phyloP scores from a whole-genome alignment of 1,284 basidiomycete genomes.

The Fomitopsis betulina region DNA sequence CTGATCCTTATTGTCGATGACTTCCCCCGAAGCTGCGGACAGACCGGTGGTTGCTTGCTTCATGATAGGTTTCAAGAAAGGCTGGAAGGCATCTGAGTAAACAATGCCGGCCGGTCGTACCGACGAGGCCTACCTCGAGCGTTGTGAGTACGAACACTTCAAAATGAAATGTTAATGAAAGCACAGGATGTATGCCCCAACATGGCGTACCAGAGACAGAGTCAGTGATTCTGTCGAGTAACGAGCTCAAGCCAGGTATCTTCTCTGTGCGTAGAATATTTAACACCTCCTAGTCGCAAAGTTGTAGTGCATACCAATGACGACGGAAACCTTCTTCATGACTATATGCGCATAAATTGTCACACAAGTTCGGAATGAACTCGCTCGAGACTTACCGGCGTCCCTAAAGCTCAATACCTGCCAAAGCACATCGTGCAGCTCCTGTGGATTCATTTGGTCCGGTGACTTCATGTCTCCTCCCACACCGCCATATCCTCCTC shows the following conservation, averaged over 20 bases:
- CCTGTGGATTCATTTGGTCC: constrained; percentile 84
- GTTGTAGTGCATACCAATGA: constrained; percentile 54
- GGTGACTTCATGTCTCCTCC: constrained; percentile 54
- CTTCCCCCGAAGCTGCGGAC: constrained; percentile 61
- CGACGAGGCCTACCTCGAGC: constrained; percentile 31
- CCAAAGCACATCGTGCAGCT: constrained; percentile 82
- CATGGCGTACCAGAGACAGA: constrained; percentile 53
- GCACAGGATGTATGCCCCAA: not conserved
- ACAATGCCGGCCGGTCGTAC: not conserved
- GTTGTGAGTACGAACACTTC: constrained; percentile 79
- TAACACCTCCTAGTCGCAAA: not conserved
- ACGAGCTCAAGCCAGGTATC: constrained; percentile 61
- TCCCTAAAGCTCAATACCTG: constrained; percentile 86
- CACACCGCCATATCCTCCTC: not conserved
- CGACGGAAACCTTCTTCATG: constrained; percentile 83
- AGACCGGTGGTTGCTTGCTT: constrained; percentile 63
- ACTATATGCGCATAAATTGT: constrained; percentile 30
- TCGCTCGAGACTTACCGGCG: too few relatives aligned
- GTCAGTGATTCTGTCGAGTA: constrained; percentile 84
- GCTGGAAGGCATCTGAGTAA: constrained; percentile 36
- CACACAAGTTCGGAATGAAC: not conserved
- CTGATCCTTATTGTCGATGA: constrained; percentile 78
- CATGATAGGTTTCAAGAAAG: constrained; percentile 72
- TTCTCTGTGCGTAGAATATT: constrained; percentile 40
- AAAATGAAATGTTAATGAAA: not conserved